Conservation (phyloP, 2,329 filamentous ascomycete species). For the Cladosporium oxysporum region DNA sequence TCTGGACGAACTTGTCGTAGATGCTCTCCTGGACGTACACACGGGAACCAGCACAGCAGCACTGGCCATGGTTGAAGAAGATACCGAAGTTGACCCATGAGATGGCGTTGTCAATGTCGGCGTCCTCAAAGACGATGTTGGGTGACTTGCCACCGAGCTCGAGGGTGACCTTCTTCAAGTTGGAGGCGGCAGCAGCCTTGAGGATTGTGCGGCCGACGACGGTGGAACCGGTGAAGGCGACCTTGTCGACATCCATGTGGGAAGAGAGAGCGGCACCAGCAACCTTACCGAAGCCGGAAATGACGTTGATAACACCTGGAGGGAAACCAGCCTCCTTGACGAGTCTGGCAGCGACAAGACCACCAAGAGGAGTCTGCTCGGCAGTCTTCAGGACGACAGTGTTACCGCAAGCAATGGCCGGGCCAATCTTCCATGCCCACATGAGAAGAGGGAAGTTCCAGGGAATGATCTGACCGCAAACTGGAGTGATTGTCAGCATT, state of each 20-base stretch:
- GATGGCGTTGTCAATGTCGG: constrained; percentile 44
- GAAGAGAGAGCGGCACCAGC: constrained; percentile 67
- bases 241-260: constrained; percentile 70
- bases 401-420: constrained; percentile 59
- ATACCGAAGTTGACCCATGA: constrained; percentile 63
- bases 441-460: constrained; percentile 81
- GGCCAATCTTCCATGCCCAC: constrained; percentile 78
- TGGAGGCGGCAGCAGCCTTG: constrained; percentile 41
- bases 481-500: constrained; percentile 12
- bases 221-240: constrained; percentile 76
- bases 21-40: constrained; percentile 57
- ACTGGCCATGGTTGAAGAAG: constrained; percentile 58
- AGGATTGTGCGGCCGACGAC: constrained; percentile 58
- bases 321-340: constrained; percentile 73
- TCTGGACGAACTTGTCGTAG: constrained; percentile 61
- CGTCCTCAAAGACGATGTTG: constrained; percentile 51
- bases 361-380: constrained; percentile 58
- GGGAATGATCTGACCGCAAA: constrained; percentile 63
- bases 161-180: constrained; percentile 60
- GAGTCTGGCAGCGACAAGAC: constrained; percentile 63
- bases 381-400: constrained; percentile 59
- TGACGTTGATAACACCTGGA: constrained; percentile 72
- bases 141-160: constrained; percentile 62
- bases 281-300: constrained; percentile 59
- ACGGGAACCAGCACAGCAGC: constrained; percentile 57